These are phyloP conservation scores for Hericium rajendrae DNA, from an alignment of 768 basidiomycete genomes.

Conservation along the genomic window DNA sequence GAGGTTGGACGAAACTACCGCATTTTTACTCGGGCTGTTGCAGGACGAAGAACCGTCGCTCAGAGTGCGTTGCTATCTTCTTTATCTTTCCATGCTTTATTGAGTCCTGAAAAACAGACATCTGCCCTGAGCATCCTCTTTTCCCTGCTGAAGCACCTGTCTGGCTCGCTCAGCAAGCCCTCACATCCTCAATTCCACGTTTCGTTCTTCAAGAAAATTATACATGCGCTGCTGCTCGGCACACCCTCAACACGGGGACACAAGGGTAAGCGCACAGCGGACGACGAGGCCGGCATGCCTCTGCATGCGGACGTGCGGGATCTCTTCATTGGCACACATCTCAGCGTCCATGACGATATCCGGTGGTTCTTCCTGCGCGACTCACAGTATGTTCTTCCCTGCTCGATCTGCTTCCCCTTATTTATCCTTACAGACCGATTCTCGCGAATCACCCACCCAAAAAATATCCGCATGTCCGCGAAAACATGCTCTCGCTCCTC, in stretches of 20 bases:
- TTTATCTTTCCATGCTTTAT: slow-evolving; percentile 1
- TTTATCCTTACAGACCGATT: slow-evolving; percentile 18
- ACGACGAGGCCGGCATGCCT: slow-evolving; percentile 21
- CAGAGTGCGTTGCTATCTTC: slow-evolving; percentile 40
- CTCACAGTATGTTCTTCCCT: slow-evolving; percentile 41
- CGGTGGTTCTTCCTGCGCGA: slow-evolving; percentile 87
- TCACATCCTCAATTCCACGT: slow-evolving; percentile 58
- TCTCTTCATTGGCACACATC: slow-evolving; percentile 61
- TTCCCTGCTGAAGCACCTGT: slow-evolving; percentile 68
- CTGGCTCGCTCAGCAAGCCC: slow-evolving; percentile 44
- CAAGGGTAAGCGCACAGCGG: slow-evolving; percentile 11
- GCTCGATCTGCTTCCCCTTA: slow-evolving; percentile 5
- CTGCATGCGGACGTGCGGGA: slow-evolving; percentile 53
- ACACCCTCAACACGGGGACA: slow-evolving; percentile 35
- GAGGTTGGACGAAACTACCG: slow-evolving; percentile 58
- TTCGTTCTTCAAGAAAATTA: slow-evolving; percentile 56
- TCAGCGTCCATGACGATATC: slow-evolving; percentile 72
- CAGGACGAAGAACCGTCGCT: slow-evolving; percentile 70
- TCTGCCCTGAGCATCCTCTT: slow-evolving; percentile 69
- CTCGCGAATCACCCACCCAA: slow-evolving; percentile 17
- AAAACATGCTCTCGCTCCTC: slow-evolving; percentile 56
- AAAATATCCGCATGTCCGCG: slow-evolving; percentile 27
- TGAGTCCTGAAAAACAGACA: slow-evolving; percentile 30
- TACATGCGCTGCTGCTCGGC: slow-evolving; percentile 49
- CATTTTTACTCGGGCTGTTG: slow-evolving; percentile 58